Evolutionary conservation across 1,284 basidiomycete genomes (phyloP), one percentile per base, ranked within the genome.

Genomic region (Sanghuangporus weigelae): DNA sequence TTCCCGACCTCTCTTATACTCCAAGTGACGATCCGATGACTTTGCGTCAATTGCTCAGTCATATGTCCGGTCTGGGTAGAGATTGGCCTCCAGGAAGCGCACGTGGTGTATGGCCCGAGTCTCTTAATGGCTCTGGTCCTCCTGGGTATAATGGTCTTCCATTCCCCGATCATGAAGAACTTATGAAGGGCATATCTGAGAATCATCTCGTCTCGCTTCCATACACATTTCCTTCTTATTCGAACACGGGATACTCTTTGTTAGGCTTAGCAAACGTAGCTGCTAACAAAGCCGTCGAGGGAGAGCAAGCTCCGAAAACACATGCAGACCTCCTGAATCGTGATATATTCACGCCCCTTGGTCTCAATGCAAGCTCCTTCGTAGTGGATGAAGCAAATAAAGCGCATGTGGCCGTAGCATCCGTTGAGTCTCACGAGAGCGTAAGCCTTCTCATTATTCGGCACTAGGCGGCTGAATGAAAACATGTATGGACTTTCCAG

Each of bases 51-150:
- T 71, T 82, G 16, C 78, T 79, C 23, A 79, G 73, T 59, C 81
- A 84, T 67, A 75, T 80, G 69, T 76, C 78, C 26, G 80, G 82
- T 8, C 69, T 83, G 14, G 80, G 80, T 4, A 70, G 76, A 42
- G 80, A 83, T 65, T 78, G 76, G 69, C 80, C 82, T 59, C 73
- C 77, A 3, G 69, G 72, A 1, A 72, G 75, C 35, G 71, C 77
- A 12, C 42, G n/a, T 66, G 62, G 1, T 70, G 75, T 42, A 53
- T 82, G 80, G 79, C 80, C 76, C 6, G 51, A 72, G 16, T 67
- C 68, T 7, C 36, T 72, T 11, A n/a, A 11, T 3, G 40, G 40
- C n/a, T 11, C 12, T 42, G 40, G 40, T 12, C 40, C 40, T 12
- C 40, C 40, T n/a, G 12, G 12, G 11, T 12, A 11, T n/a, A 42